Evolutionary conservation across 2,329 filamentous ascomycete genomes (phyloP).

Genomic region (Fusarium papillatum): DNA sequence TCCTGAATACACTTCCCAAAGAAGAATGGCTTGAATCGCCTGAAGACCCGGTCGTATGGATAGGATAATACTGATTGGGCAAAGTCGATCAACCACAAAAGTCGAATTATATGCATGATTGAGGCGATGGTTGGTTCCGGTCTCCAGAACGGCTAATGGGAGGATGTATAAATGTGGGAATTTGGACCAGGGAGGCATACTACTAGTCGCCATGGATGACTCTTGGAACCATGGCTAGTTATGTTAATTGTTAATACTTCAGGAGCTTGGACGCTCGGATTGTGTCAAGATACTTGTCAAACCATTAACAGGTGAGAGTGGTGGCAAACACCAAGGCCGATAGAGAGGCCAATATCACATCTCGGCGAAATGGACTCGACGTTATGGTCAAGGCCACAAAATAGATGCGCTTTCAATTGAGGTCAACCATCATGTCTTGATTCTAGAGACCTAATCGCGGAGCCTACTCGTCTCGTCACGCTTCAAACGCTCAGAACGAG

Average conservation of each 20-base stretch:
- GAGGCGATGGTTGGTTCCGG: neutral
- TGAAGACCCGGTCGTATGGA: neutral
- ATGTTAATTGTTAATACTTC: neutral
- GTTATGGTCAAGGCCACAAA: neutral
- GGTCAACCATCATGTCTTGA: neutral
- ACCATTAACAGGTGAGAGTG: neutral
- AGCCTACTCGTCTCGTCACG: neutral
- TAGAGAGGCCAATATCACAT: neutral
- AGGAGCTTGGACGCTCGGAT: neutral
- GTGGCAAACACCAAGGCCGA: neutral
- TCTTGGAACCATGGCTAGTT: neutral
- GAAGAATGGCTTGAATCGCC: slow-evolving; percentile 32
- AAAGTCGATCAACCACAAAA: neutral
- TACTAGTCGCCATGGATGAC: neutral
- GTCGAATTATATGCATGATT: neutral
- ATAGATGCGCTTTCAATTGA: neutral
- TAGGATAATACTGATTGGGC: neutral
- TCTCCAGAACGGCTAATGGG: neutral
- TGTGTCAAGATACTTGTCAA: neutral
- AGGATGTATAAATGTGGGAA: neutral
- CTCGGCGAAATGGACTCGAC: neutral
- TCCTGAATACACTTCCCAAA: slow-evolving; percentile 23
- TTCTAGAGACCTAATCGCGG: fast-evolving
- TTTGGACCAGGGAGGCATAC: neutral
- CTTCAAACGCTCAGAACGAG: neutral